Evolutionary conservation across 2,329 filamentous ascomycete genomes (phyloP).

Genomic region (Fusarium sp.): DNA sequence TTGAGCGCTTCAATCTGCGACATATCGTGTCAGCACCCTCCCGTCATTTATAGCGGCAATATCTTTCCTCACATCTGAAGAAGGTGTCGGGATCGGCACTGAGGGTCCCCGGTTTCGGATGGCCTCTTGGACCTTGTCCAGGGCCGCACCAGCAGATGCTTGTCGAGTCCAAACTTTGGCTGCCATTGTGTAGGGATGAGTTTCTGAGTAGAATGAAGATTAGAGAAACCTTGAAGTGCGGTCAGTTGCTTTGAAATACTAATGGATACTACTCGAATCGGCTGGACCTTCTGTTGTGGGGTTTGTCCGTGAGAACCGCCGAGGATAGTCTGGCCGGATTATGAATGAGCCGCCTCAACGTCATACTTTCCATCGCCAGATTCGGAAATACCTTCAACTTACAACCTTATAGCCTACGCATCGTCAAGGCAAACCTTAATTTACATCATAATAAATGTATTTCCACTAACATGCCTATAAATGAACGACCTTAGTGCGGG

Average conservation of each 20-base stretch:
- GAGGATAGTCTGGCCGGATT: constrained; percentile 3
- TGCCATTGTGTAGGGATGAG: constrained; percentile 25
- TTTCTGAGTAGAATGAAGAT: neutral
- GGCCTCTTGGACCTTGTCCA: constrained; percentile 44
- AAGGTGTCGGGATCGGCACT: constrained; percentile 34
- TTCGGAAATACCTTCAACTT: no score
- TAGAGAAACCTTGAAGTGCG: neutral
- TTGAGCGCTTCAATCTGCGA: constrained; percentile 50
- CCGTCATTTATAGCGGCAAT: neutral
- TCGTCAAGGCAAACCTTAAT: no score
- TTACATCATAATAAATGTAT: no score
- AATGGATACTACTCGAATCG: constrained; percentile 18
- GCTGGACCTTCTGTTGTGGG: constrained; percentile 37
- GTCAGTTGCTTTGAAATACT: constrained; percentile 9
- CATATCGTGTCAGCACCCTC: constrained; percentile 6
- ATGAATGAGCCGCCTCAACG: neutral
- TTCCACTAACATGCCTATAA: no score
- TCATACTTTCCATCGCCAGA: no score
- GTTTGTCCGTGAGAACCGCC: constrained; percentile 14
- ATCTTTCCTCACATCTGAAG: constrained; percentile 38
- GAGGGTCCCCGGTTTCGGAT: constrained; percentile 27
- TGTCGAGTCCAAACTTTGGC: constrained; percentile 36
- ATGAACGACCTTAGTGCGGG: no score
- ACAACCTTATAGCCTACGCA: no score
- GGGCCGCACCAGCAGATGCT: constrained; percentile 19